Evolutionary conservation across 306 rosid species (phyloP), one percentile per base, ranked within the genome.

Genomic region (Cucumis melo): DNA sequence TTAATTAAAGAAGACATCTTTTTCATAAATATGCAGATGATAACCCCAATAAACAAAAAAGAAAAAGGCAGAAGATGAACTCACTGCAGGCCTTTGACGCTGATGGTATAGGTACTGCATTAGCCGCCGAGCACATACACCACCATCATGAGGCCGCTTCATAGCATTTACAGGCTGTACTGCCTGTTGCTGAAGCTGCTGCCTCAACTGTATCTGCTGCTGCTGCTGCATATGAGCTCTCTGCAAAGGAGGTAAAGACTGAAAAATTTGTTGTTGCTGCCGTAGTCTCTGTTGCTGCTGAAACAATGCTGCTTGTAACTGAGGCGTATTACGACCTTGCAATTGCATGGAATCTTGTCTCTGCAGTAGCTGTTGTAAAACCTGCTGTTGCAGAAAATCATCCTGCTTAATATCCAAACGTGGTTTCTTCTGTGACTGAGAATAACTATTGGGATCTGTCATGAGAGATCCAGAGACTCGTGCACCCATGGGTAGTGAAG

Each of bases 221-320:
- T 78, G 82, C 34, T 72, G 77, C 70, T 68, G 79, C 54, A 63
- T 57, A 51, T 80, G 99, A 3, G 83, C 90, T 79, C 93, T 81
- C 85, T 92, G 98, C 72, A 88, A 83, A 73, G 86, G 97, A 19
- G 98, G 99, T 88, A 92, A 89, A 55, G 96, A 88, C 82, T 92
- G 99, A 56, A 89, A 83, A 27, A 92, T 85, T 54, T 94, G 89
- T 27, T 86, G 88, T 36, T 86, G 86, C 21, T 88, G 97, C 32
- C 80, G 81, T 58, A 92, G 16, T 80, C 76, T 56, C 41, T 81
- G 79, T 65, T 83, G 81, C 67, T 81, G 85, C 67, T 81, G 85
- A 64, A 67, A 36, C 42, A 83, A 36, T 21, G 89, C 90, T 13
- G 89, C 91, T 68, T 79, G 76, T 32, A 77, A 15, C 67, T 79